Percentiles rank a stretch among this genome's conserved stretches.
phyloP scores from a whole-genome alignment of 2,329 filamentous ascomycete species.

The Colletotrichum salicis region DNA sequence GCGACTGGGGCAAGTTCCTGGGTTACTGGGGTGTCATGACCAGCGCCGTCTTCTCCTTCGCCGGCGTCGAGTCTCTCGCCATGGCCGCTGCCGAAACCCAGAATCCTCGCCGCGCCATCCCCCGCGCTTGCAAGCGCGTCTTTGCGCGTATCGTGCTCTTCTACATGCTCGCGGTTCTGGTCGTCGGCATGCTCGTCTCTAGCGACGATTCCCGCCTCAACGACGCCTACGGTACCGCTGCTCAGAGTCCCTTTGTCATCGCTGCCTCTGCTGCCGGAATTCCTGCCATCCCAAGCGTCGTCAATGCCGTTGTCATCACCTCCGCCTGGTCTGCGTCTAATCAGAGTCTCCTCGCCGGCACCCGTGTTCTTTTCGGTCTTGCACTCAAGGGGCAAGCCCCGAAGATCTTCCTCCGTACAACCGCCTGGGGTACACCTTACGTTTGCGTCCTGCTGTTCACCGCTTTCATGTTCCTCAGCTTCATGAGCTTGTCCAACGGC shows the following conservation, averaged over 20 bases:
- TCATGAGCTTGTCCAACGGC: conserved; percentile 66
- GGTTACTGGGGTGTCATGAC: conserved; percentile 41
- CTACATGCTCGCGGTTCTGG: conserved; percentile 62
- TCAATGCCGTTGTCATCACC: conserved; percentile 65
- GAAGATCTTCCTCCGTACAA: conserved; percentile 50
- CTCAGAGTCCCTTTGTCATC: conserved; percentile 62
- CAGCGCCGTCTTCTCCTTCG: conserved; percentile 40
- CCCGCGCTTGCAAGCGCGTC: conserved; percentile 41
- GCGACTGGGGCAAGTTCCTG: conserved; percentile 45
- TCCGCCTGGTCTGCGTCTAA: conserved; percentile 63
- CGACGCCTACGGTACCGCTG: conserved; percentile 59
- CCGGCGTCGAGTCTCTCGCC: conserved; percentile 39
- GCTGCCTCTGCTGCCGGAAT: conserved; percentile 64
- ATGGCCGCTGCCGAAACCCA: conserved; percentile 42
- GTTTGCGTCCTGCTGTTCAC: conserved; percentile 53
- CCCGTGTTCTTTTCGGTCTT: conserved; percentile 66
- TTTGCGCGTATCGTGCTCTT: conserved; percentile 47
- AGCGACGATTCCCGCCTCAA: conserved; percentile 62
- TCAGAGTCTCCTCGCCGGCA: conserved; percentile 65
- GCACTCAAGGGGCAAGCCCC: conserved; percentile 64
- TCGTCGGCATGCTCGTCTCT: conserved; percentile 64
- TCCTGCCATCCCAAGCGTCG: conserved; percentile 62
- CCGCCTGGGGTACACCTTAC: conserved; percentile 45
- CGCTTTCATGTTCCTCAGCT: conserved; percentile 71
- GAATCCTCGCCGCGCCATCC: conserved; percentile 58